A percentile compares a stretch with the other conserved stretches of the same genome.
Conservation (phyloP, 257 asterid genomes). For the Jacaranda copaia region DNA sequence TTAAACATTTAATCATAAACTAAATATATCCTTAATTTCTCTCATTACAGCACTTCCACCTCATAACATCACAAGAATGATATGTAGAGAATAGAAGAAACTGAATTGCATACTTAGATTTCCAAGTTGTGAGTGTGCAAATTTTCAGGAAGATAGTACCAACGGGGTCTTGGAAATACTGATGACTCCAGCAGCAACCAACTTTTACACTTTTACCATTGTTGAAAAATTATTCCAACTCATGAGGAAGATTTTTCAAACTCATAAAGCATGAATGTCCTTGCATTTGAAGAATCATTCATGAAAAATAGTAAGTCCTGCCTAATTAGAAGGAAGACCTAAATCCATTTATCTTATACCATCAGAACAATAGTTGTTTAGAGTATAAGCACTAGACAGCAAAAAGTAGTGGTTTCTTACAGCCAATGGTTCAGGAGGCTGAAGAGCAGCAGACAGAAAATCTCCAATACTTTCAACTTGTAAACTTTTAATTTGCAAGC, state of each 20-base stretch:
- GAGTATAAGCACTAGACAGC: conserved; percentile 20
- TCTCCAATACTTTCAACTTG: conserved; percentile 85
- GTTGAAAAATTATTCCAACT: background rate
- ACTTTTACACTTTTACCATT: too few relatives aligned
- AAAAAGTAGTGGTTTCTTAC: conserved; percentile 55
- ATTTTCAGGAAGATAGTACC: conserved; percentile 15
- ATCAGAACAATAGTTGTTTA: background rate
- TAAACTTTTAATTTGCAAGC: conserved; percentile 95
- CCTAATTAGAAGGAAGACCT: background rate
- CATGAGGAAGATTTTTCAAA: conserved; percentile 5
- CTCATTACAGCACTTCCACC: conserved; percentile 24
- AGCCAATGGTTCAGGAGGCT: conserved; percentile 90
- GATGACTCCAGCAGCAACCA: too few relatives aligned
- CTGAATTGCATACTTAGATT: background rate
- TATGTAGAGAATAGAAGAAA: background rate
- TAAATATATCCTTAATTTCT: conserved; percentile 8
- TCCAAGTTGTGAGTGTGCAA: conserved; percentile 9
- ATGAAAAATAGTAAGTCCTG: background rate
- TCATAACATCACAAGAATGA: conserved; percentile 13
- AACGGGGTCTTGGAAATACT: background rate
- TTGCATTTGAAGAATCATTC: background rate
- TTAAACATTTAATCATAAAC: background rate
- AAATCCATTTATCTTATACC: background rate
- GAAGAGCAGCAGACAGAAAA: conserved; percentile 94
- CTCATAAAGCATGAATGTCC: conserved; percentile 12